Conservation (phyloP, 2,329 filamentous ascomycete genomes). For the Macrophomina pseudophaseolina region DNA sequence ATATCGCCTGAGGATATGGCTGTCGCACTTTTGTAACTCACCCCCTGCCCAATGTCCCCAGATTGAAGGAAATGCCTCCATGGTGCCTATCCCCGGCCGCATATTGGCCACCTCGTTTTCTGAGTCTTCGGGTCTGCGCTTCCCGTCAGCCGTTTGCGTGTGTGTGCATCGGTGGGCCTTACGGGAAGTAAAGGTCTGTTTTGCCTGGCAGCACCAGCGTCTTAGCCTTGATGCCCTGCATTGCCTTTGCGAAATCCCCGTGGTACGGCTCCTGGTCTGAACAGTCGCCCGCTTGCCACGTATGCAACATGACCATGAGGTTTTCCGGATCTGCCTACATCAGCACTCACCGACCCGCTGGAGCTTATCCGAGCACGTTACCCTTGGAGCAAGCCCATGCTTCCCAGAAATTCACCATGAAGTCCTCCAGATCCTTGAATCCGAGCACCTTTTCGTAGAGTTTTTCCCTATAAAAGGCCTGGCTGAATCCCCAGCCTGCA, state of each 20-base stretch:
- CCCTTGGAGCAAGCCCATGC: conserved; percentile 72
- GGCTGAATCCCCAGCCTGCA: conserved; percentile 80
- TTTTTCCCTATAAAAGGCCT: conserved; percentile 76
- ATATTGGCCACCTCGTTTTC: conserved; percentile 72
- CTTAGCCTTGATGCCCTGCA: conserved; percentile 74
- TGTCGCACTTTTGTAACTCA: conserved; percentile 40
- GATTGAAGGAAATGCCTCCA: conserved; percentile 63
- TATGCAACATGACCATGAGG: conserved; percentile 74
- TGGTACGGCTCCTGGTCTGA: conserved; percentile 72
- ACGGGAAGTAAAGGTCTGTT: conserved; percentile 82
- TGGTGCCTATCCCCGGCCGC: conserved; percentile 61
- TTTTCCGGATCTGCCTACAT: conserved; percentile 68
- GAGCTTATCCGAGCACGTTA: conserved; percentile 31
- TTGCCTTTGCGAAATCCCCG: conserved; percentile 64
- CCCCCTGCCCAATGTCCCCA: conserved; percentile 66
- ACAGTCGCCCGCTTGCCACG: conserved; percentile 77
- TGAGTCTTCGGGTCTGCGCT: conserved; percentile 71
- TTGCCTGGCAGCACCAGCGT: conserved; percentile 72
- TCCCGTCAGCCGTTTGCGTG: conserved; percentile 25
- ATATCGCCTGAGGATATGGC: neutral
- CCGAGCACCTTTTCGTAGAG: conserved; percentile 69
- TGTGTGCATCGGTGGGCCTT: conserved; percentile 36
- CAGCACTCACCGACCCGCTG: neutral
- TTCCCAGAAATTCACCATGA: conserved; percentile 78
- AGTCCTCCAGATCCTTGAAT: conserved; percentile 72